Percentiles rank a stretch among this genome's conserved stretches.
phyloP scores from a whole-genome alignment of 2,329 filamentous ascomycete species.

The Diaporthe sp. region DNA sequence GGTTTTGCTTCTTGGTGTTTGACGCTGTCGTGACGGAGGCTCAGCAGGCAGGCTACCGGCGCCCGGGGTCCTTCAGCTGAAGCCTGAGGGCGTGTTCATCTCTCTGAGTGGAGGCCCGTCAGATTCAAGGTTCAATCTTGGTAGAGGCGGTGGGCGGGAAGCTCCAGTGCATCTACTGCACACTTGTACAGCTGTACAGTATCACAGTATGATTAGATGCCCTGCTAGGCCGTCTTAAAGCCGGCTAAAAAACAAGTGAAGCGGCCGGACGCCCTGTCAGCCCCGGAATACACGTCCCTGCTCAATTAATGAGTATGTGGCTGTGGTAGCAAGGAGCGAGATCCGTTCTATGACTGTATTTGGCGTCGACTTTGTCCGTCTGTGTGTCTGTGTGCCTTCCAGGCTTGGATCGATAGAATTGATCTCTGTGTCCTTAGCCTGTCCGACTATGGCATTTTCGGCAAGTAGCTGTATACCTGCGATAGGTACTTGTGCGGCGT shows the following conservation, averaged over 20 bases:
- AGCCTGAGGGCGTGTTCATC: slow-evolving; percentile 10
- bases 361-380: not conserved
- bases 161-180: slow-evolving; percentile 4
- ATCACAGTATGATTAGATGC: slow-evolving; percentile 19
- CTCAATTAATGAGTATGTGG: not conserved
- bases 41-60: not conserved
- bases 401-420: not conserved
- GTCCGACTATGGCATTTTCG: not conserved
- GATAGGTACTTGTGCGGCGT: not conserved
- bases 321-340: slow-evolving; percentile 3
- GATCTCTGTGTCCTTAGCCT: not conserved
- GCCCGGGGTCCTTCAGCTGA: slow-evolving; percentile 20
- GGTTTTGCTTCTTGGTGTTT: not conserved
- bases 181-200: slow-evolving; percentile 13
- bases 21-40: slow-evolving; percentile 2
- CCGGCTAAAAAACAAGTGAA: not conserved
- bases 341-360: not conserved
- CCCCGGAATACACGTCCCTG: not conserved
- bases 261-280: not conserved
- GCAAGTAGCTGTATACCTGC: not conserved
- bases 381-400: not conserved
- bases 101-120: slow-evolving; percentile 25
- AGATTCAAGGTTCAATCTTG: slow-evolving; percentile 18
- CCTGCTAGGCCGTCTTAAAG: not conserved
- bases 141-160: slow-evolving; percentile 28